Evolutionary conservation across 2,329 filamentous ascomycete species (phyloP).

Genomic region (Dendryphion nanum): DNA sequence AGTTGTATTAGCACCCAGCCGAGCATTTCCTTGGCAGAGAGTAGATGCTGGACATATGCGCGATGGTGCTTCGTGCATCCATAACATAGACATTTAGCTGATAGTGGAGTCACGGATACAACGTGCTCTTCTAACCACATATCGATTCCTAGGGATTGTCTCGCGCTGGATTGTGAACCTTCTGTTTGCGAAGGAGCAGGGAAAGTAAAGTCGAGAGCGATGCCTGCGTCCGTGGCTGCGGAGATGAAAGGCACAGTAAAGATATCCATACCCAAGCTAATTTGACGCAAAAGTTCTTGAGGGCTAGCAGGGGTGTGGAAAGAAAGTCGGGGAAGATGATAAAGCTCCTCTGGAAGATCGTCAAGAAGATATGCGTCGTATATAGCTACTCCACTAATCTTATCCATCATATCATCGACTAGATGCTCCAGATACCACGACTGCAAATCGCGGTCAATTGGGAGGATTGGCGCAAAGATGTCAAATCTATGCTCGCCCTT

Average conservation of each 20-base stretch:
- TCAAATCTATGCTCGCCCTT: constrained; percentile 24
- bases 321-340: constrained; percentile 68
- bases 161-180: constrained; percentile 7
- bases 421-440: constrained; percentile 76
- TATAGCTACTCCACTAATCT: constrained; percentile 67
- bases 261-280: constrained; percentile 76
- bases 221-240: constrained; percentile 74
- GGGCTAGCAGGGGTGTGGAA: constrained; percentile 70
- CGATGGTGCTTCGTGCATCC: constrained; percentile 79
- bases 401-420: constrained; percentile 57
- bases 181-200: constrained; percentile 43
- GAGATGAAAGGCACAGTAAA: constrained; percentile 76
- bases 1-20: constrained; percentile 91
- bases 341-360: constrained; percentile 62
- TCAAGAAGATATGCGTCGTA: constrained; percentile 71
- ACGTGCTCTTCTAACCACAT: constrained; percentile 68
- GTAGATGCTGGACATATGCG: constrained; percentile 83
- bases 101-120: constrained; percentile 62
- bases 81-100: constrained; percentile 70
- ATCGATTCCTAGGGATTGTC: constrained; percentile 64
- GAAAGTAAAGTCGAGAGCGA: constrained; percentile 79
- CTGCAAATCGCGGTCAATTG: constrained; percentile 72
- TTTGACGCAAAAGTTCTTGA: constrained; percentile 72
- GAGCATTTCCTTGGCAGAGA: constrained; percentile 92
- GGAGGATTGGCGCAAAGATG: constrained; percentile 66